A percentile compares a stretch with the other conserved stretches of the same genome.
Conservation (phyloP, 108 stramenopile species). For the Nitzschia inconspicua region DNA sequence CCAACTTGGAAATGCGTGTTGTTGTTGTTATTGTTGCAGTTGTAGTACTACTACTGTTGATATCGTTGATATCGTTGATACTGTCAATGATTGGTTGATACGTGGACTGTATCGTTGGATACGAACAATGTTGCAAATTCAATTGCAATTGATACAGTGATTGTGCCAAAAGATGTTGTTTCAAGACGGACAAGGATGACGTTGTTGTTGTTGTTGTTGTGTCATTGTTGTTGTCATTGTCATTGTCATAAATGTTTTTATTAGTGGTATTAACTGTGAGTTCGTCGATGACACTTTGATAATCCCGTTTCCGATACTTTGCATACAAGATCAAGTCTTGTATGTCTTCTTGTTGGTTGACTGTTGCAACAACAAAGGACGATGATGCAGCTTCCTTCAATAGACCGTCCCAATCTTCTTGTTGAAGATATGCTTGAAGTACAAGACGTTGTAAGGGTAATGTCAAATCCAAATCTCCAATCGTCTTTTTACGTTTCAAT, state of each 20-base stretch:
- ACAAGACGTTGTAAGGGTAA: conserved; percentile 14
- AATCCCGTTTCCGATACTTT: conserved; percentile 21
- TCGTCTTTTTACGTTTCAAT: conserved; percentile 24
- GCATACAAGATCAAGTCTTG: conserved; percentile 27
- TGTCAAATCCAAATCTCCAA: conserved; percentile 10
- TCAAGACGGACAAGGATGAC: conserved; percentile 3
- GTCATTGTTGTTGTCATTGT: neutral
- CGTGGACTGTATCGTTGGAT: too few relatives aligned
- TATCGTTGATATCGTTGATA: too few relatives aligned
- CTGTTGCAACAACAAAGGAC: neutral
- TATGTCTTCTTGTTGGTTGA: neutral
- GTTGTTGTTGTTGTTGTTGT: neutral
- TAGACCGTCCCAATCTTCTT: conserved; percentile 19
- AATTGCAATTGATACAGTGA: conserved; percentile 30
- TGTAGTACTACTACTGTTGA: too few relatives aligned
- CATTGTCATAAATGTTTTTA: neutral
- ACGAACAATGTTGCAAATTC: too few relatives aligned
- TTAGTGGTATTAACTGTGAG: conserved; percentile 1
- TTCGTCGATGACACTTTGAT: conserved; percentile 13
- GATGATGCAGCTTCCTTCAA: neutral
- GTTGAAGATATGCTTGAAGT: conserved; percentile 17
- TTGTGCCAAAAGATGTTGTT: conserved; percentile 31
- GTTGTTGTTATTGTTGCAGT: too few relatives aligned
- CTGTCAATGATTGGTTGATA: too few relatives aligned
- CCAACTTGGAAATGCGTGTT: conserved; percentile 18